Percentiles rank a stretch among this genome's conserved stretches.
These are phyloP conservation scores for Globisporangium alternatum DNA, from an alignment of 352 stramenopile species.

Conservation along the genomic window DNA sequence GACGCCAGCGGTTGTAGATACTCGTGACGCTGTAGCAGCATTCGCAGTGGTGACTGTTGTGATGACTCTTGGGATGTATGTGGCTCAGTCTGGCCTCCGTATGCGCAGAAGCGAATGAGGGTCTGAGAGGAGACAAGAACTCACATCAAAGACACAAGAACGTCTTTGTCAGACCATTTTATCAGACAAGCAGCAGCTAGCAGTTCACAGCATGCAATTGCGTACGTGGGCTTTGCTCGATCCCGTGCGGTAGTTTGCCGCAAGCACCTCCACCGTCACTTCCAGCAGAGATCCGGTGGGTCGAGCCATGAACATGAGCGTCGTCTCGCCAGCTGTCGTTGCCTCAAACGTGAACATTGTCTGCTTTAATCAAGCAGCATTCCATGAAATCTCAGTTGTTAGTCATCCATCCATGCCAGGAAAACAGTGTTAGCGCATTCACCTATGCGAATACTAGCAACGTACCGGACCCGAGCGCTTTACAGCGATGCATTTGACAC, in stretches of 20 bases:
- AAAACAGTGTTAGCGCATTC: background rate
- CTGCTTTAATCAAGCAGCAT: background rate
- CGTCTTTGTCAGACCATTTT: background rate
- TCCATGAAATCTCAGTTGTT: too few relatives aligned
- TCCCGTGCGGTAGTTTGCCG: background rate
- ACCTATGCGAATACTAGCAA: background rate
- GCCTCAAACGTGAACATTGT: slow-evolving; percentile 5
- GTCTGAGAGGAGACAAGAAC: background rate
- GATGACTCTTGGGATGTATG: background rate
- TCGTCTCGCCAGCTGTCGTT: background rate
- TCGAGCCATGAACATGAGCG: background rate
- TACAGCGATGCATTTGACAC: background rate
- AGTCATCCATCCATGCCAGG: background rate
- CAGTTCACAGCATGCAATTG: background rate
- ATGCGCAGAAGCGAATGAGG: slow-evolving; percentile 6
- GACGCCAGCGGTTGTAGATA: background rate
- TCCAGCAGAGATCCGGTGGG: background rate
- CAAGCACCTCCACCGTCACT: slow-evolving; percentile 8
- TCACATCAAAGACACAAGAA: background rate
- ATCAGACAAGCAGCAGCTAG: background rate
- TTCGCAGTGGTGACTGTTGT: background rate
- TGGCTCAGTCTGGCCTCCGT: background rate
- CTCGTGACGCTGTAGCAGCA: slow-evolving; percentile 7
- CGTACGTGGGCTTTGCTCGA: slow-evolving; percentile 13
- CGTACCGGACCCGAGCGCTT: background rate